These are phyloP conservation scores for Linnemannia elongata DNA, from an alignment of 192 early-diverging fungal genomes.

Conservation along the genomic window DNA sequence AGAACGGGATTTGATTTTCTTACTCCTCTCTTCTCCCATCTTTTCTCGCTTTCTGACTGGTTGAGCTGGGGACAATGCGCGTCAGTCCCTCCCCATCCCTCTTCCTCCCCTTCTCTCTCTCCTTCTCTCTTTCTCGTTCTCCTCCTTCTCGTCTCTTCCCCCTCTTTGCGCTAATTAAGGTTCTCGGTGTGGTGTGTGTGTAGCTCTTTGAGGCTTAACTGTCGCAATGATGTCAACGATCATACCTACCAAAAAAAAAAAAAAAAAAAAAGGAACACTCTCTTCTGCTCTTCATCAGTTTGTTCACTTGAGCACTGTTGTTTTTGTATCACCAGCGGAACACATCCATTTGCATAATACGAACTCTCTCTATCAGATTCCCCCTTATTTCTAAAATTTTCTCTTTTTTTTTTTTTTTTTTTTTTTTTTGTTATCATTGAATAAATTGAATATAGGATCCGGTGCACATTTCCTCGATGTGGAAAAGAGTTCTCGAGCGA, in stretches of 20 bases:
- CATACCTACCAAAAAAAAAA: too few relatives aligned
- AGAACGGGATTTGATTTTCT: not conserved
- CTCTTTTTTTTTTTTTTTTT: not conserved
- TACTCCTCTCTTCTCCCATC: not conserved
- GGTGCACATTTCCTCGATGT: slow-evolving; percentile 37
- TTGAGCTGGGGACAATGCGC: not conserved
- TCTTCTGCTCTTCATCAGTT: not conserved
- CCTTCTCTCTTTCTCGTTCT: too few relatives aligned
- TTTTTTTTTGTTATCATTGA: not conserved
- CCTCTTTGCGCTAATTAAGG: not conserved
- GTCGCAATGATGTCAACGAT: not conserved
- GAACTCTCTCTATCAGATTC: not conserved
- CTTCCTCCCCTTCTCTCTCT: too few relatives aligned
- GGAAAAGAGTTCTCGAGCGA: slow-evolving; percentile 50
- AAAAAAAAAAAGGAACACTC: not conserved
- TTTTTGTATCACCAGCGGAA: slow-evolving; percentile 1
- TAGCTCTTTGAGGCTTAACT: not conserved
- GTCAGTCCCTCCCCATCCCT: not conserved
- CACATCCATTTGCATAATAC: not conserved
- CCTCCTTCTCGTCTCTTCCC: not conserved
- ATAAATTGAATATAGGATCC: slow-evolving; percentile 6
- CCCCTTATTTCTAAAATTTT: not conserved
- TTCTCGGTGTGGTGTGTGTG: not conserved
- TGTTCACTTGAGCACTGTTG: not conserved
- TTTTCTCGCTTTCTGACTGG: too few relatives aligned